phyloP scores from a whole-genome alignment of 2,329 filamentous ascomycete species.

The Epichloe baconii region DNA sequence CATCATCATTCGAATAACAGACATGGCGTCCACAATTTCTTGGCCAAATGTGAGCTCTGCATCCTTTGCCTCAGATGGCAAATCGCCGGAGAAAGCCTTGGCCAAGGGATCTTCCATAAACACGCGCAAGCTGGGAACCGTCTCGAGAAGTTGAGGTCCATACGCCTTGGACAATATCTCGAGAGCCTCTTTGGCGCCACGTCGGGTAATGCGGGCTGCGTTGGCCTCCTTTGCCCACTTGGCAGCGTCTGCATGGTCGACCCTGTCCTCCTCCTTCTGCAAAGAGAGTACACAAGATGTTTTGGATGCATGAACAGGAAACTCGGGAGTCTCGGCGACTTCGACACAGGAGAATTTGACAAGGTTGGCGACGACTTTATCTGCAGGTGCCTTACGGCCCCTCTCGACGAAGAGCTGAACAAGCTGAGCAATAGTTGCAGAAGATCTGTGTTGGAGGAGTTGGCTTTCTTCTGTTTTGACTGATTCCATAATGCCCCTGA shows the following conservation, averaged over 20 bases:
- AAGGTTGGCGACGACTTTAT: slow-evolving; percentile 90
- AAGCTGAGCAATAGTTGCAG: slow-evolving; percentile 68
- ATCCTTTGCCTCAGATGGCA: slow-evolving; percentile 62
- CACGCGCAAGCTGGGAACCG: slow-evolving; percentile 65
- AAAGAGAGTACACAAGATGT: slow-evolving; percentile 78
- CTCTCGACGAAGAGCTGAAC: slow-evolving; percentile 75
- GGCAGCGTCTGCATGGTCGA: slow-evolving; percentile 80
- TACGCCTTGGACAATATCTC: slow-evolving; percentile 77
- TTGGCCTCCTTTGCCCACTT: slow-evolving; percentile 84
- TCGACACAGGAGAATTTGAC: slow-evolving; percentile 98
- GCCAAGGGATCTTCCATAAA: slow-evolving; percentile 74
- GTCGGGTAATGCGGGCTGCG: slow-evolving; percentile 76
- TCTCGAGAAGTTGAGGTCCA: slow-evolving; percentile 62
- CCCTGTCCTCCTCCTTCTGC: slow-evolving; percentile 91
- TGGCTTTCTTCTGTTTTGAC: slow-evolving; percentile 89
- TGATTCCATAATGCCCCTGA: slow-evolving; percentile 97
- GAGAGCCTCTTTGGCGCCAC: slow-evolving; percentile 86
- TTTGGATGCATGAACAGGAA: slow-evolving; percentile 67
- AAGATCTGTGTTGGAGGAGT: slow-evolving; percentile 76
- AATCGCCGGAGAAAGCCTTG: slow-evolving; percentile 56
- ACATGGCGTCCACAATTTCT: slow-evolving; percentile 87
- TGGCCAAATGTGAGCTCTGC: slow-evolving; percentile 69
- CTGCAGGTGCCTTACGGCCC: slow-evolving; percentile 71
- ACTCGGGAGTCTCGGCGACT: slow-evolving; percentile 93
- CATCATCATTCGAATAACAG: slow-evolving; percentile 80